Evolutionary conservation across 2,329 filamentous ascomycete species (phyloP).

Genomic region (Aspergillus sp.): DNA sequence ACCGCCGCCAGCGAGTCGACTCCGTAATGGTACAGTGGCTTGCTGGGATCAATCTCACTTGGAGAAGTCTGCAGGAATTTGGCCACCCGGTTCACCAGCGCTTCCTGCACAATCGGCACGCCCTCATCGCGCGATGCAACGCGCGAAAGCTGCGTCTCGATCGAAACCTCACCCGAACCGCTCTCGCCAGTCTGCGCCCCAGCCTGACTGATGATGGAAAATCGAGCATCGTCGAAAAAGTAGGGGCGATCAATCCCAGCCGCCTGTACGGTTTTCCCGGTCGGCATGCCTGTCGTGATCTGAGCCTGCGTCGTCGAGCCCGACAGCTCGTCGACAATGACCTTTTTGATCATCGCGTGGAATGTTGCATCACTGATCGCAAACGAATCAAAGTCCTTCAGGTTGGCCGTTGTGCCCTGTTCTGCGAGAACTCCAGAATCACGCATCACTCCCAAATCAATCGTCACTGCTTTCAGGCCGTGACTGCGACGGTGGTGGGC

Average conservation of each 20-base stretch:
- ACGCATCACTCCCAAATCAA: slow-evolving; percentile 1
- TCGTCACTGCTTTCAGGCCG: slow-evolving; percentile 17
- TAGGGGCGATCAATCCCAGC: background rate
- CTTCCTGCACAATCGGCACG: background rate
- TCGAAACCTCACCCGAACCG: background rate
- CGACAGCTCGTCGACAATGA: background rate
- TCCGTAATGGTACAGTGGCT: slow-evolving; percentile 27
- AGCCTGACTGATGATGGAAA: background rate
- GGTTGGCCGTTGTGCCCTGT: background rate
- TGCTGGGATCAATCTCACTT: background rate
- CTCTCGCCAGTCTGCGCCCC: background rate
- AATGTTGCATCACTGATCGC: background rate
- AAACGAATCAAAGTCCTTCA: background rate
- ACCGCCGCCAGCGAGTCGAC: slow-evolving; percentile 46
- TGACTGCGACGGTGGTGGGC: slow-evolving; percentile 4
- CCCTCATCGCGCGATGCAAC: background rate
- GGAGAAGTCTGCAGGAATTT: background rate
- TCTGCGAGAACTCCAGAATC: background rate
- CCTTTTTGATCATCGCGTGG: background rate
- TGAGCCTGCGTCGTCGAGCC: background rate
- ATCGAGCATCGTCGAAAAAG: background rate
- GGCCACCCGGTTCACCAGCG: background rate
- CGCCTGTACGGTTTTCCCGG: background rate
- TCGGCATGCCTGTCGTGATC: background rate
- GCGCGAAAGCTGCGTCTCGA: background rate